Evolutionary conservation across 139 green algal genomes (phyloP).

Genomic region (Penium margaritaceum): DNA sequence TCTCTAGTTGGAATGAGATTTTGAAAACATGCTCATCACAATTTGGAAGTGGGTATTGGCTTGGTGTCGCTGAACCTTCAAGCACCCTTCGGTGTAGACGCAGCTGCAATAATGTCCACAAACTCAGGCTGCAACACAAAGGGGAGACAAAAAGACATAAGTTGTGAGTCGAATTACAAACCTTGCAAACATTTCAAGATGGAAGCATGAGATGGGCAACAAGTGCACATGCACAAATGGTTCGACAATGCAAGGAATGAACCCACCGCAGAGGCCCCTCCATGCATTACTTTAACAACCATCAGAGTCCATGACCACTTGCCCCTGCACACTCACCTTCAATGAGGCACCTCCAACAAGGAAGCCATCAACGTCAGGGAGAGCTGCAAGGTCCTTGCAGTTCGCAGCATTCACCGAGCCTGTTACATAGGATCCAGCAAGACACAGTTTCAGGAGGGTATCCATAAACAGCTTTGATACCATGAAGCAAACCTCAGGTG

Average conservation of each 20-base stretch:
- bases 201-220: not conserved
- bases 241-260: not conserved
- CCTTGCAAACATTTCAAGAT: not conserved
- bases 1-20: no score
- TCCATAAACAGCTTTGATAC: no score
- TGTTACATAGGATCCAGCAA: not conserved
- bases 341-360: slow-evolving; percentile 92
- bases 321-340: slow-evolving; percentile 64
- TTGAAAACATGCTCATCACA: no score
- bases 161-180: not conserved
- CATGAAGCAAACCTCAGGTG: not conserved
- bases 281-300: not conserved
- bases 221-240: no score
- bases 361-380: slow-evolving; percentile 93
- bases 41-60: no score
- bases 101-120: slow-evolving; percentile 48
- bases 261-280: not conserved
- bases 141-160: not conserved
- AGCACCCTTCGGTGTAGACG: no score
- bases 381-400: slow-evolving; percentile 64
- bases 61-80: no score
- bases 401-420: slow-evolving; percentile 77
- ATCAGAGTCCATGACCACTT: not conserved
- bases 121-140: slow-evolving; percentile 35
- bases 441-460: not conserved